A percentile compares a stretch with the other conserved stretches of the same genome.
Evolutionary conservation across 2,329 filamentous ascomycete genomes (phyloP).

Genomic region (Boeremia lycopersici): DNA sequence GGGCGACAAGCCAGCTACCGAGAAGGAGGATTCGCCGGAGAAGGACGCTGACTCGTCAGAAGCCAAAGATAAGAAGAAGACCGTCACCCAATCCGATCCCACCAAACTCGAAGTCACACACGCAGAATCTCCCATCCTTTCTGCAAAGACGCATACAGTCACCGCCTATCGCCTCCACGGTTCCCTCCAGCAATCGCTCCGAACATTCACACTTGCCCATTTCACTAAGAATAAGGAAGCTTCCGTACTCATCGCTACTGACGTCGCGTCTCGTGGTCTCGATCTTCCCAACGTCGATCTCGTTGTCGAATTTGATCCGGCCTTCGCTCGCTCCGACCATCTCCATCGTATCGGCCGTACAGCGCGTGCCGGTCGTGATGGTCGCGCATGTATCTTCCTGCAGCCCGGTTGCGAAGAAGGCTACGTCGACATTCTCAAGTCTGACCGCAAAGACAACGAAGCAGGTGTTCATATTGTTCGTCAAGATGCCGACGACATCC

Average conservation of each 20-base stretch:
- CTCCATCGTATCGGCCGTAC: constrained; percentile 94
- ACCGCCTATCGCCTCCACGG: constrained; percentile 87
- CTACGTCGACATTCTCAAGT: constrained; percentile 79
- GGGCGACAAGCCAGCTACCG: constrained; percentile 29
- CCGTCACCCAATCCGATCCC: constrained; percentile 47
- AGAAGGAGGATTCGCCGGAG: constrained; percentile 35
- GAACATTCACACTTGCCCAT: constrained; percentile 81
- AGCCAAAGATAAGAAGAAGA: constrained; percentile 39
- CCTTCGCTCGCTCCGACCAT: constrained; percentile 92
- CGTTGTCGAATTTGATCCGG: constrained; percentile 94
- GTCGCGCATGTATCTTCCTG: constrained; percentile 86
- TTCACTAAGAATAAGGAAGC: constrained; percentile 78
- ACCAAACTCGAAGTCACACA: constrained; percentile 61
- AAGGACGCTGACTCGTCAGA: constrained; percentile 24
- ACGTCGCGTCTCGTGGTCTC: constrained; percentile 92
- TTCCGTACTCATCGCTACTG: constrained; percentile 87
- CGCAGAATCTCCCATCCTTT: constrained; percentile 73
- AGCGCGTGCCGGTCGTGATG: constrained; percentile 86
- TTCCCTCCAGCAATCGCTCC: constrained; percentile 83
- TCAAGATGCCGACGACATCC: constrained; percentile 68
- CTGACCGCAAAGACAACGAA: constrained; percentile 68
- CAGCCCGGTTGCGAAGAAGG: constrained; percentile 90
- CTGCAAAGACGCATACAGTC: constrained; percentile 77
- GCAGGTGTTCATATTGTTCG: constrained; percentile 63
- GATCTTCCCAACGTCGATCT: constrained; percentile 95